phyloP scores from a whole-genome alignment of 2,329 filamentous ascomycete species.

The Cytospora chrysosperma region DNA sequence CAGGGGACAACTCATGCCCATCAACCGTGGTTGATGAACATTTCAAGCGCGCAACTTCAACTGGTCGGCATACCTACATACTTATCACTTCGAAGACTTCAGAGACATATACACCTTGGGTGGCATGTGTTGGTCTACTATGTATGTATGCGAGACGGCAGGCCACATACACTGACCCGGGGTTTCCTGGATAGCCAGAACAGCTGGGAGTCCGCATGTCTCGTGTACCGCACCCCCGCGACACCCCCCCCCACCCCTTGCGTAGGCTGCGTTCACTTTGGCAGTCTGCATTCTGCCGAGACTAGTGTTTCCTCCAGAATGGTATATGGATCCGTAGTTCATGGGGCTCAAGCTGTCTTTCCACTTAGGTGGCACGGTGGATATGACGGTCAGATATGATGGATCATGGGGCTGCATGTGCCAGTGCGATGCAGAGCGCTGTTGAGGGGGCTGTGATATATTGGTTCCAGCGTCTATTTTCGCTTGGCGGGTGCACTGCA shows the following conservation, averaged over 20 bases:
- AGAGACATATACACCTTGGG: no score
- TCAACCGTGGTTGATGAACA: no score
- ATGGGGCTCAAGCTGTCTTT: neutral
- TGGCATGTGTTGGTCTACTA: no score
- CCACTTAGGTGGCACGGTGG: neutral
- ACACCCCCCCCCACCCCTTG: no score
- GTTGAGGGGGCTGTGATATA: conserved; percentile 2
- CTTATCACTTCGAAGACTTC: neutral
- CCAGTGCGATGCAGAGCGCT: neutral
- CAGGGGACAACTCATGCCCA: neutral
- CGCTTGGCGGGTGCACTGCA: neutral
- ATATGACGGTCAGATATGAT: neutral
- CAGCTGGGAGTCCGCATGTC: neutral
- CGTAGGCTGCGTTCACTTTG: neutral
- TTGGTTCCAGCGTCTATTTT: neutral
- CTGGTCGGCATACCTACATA: neutral
- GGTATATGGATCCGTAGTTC: no score
- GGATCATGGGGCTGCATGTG: neutral
- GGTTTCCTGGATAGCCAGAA: neutral
- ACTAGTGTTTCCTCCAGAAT: neutral
- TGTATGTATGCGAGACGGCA: neutral
- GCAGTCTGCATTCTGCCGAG: neutral
- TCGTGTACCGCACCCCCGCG: neutral
- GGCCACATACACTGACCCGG: neutral
- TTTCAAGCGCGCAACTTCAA: neutral